A percentile compares a stretch with the other conserved stretches of the same genome.
These are phyloP conservation scores for Trypanosoma conorhini DNA, from an alignment of 208 protist species.

Conservation along the genomic window DNA sequence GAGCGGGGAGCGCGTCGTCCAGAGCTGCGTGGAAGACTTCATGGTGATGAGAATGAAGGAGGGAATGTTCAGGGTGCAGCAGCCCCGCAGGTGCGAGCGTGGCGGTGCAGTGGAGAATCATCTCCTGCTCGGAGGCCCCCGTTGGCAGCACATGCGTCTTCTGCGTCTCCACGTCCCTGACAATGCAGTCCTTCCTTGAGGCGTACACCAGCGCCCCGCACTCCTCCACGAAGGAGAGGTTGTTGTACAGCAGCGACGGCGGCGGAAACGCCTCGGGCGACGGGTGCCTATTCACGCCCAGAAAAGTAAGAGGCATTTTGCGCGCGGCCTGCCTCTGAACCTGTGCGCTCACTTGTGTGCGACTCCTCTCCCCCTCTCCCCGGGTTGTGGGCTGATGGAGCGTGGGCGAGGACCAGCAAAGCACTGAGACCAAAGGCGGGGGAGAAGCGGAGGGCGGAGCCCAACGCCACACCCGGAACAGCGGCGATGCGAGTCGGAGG, in stretches of 20 bases:
- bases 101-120: conserved; percentile 25
- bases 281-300: background rate
- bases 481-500: no score
- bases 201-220: conserved; percentile 31
- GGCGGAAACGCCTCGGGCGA: background rate
- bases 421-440: no score
- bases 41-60: conserved; percentile 25
- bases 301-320: conserved; percentile 24
- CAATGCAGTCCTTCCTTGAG: conserved; percentile 25
- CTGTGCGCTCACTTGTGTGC: background rate
- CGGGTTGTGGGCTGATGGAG: background rate
- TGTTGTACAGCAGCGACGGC: conserved; percentile 50
- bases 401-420: no score
- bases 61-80: background rate
- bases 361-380: background rate
- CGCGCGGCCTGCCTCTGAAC: background rate
- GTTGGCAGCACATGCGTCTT: conserved; percentile 10
- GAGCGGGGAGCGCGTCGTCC: conserved; percentile 8
- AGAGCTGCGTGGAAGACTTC: conserved; percentile 13
- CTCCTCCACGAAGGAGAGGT: conserved; percentile 35
- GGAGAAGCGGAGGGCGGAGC: no score
- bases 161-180: background rate
- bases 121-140: conserved; percentile 6
- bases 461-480: no score
- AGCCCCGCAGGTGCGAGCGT: background rate